These are phyloP conservation scores for Calophaca sinica DNA, from an alignment of 306 rosid genomes.

Conservation along the genomic window DNA sequence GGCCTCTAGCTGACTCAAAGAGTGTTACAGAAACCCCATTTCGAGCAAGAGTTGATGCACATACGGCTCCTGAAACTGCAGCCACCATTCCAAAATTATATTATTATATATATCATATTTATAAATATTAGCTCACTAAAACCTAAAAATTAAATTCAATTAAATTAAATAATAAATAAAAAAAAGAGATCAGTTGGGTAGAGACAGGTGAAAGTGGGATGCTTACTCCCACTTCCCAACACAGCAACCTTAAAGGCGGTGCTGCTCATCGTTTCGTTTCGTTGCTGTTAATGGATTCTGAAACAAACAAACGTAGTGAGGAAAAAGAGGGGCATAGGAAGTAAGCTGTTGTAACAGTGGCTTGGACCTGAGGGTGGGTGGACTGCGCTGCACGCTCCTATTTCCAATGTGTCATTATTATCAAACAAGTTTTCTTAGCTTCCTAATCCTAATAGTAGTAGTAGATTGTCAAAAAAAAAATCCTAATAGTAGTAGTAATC, in stretches of 20 bases:
- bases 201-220: background rate
- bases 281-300: constrained; percentile 9
- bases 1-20: constrained; percentile 94
- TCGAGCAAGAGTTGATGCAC: constrained; percentile 83
- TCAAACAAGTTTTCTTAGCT: background rate
- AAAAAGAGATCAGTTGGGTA: background rate
- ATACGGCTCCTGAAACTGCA: constrained; percentile 91
- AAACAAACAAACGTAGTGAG: background rate
- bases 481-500: too few relatives aligned
- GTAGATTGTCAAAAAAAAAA: too few relatives aligned
- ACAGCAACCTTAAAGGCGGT: constrained; percentile 67
- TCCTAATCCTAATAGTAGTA: too few relatives aligned
- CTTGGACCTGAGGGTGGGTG: background rate
- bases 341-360: constrained; percentile 9
- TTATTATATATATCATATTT: background rate
- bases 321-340: background rate
- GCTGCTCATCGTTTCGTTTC: constrained; percentile 54
- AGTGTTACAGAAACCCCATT: constrained; percentile 79
- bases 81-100: constrained; percentile 16
- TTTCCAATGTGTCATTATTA: background rate
- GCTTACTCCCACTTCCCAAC: constrained; percentile 84
- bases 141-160: background rate
- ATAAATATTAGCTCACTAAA: constrained; percentile 1
- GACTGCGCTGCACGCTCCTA: background rate
- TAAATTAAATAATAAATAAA: background rate